phyloP scores from a whole-genome alignment of 768 basidiomycete genomes.

The Termitomyces bulborhizus region DNA sequence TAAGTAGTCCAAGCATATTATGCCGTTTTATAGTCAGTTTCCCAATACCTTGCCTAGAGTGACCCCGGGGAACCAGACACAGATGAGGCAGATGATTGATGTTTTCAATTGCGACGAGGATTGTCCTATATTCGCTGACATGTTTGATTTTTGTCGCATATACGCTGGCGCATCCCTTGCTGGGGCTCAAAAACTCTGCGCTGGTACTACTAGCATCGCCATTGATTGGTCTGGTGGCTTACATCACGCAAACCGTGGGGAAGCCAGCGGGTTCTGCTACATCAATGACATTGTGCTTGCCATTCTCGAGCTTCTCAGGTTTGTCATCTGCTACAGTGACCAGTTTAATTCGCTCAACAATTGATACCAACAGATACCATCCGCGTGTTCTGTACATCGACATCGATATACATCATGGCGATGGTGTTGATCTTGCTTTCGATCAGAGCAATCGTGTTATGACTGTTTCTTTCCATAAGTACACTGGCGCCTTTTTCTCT shows the following conservation, averaged over 20 bases:
- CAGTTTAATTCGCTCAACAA: neutral
- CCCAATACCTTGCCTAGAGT: constrained; percentile 45
- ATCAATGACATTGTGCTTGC: no score
- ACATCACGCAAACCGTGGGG: constrained; percentile 96
- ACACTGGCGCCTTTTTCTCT: constrained; percentile 97
- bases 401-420: constrained; percentile 98
- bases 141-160: constrained; percentile 92
- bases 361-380: constrained; percentile 56
- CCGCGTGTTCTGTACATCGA: constrained; percentile 96
- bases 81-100: constrained; percentile 75
- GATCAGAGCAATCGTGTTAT: constrained; percentile 98
- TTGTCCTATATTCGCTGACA: constrained; percentile 91
- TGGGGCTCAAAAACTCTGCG: constrained; percentile 81
- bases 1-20: constrained; percentile 24
- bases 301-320: constrained; percentile 89
- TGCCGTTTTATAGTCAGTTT: neutral
- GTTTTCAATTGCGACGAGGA: constrained; percentile 95
- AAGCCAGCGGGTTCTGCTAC: constrained; percentile 98
- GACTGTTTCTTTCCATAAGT: constrained; percentile 99
- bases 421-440: constrained; percentile 97
- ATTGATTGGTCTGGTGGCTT: constrained; percentile 99
- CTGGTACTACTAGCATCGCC: constrained; percentile 89
- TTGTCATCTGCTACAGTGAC: constrained; percentile 10
- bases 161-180: constrained; percentile 91
- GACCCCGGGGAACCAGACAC: constrained; percentile 63